Evolutionary conservation across 257 asterid genomes (phyloP), one percentile per base, ranked within the genome.

Genomic region (Nicotiana attenuata): DNA sequence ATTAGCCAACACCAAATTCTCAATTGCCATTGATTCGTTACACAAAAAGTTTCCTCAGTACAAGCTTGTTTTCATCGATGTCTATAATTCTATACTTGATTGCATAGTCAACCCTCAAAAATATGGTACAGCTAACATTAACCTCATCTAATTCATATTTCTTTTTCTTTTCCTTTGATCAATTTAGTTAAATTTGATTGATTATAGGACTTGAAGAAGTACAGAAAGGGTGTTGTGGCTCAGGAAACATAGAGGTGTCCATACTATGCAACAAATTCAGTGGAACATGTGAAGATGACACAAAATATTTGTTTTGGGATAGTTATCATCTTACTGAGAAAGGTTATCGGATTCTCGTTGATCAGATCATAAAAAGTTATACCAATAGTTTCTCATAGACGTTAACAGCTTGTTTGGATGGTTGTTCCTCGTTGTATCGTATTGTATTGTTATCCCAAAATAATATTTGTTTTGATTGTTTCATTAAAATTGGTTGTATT

Each of bases 141-240:
- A 11, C 22, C 24, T 29, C 17, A 22, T 33, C n/a, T 66, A 19
- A 17, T 17, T 66, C 22, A 65, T 65, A 65, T 29, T 4, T 66
- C 24, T 31, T 11, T 50, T 35, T 1, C 0, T 31, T 31, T 31
- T 31, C 3, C 38, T 31, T 35, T 53, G 61, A 4, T 22, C 29
- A 19, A 67, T 67, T 65, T 28, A 1, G 8, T 52, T 20, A 16
- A 17, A 13, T 59, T 45, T 22, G 20, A 2, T 38, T 78, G 10
- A 5, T 17, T 22, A 28, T 83, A 88, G 91, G 91, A 1, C 75
- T 88, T 35, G 86, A 88, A 73, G 89, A 86, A 56, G 87, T 75
- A 38, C 83, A 86, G n/a, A 55, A 11, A 24, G 91, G 89, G 13
- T 88, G 91, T 59, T 88, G 91, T 52, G 91, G 91, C 8, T 78